These are phyloP conservation scores for Tetrahymena elliotti DNA, from an alignment of 73 alveolate genomes.

Conservation along the genomic window DNA sequence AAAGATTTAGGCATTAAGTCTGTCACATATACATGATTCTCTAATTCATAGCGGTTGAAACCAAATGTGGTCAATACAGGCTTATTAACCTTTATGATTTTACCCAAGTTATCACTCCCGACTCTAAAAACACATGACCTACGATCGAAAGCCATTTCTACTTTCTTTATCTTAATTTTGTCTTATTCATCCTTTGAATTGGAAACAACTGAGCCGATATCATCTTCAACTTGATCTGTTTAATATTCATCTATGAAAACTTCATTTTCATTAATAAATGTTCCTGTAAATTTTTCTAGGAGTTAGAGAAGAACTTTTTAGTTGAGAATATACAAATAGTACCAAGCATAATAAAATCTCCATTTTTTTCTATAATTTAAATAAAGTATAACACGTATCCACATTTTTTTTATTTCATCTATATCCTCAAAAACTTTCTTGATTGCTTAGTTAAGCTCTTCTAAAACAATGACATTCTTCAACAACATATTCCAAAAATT, in stretches of 20 bases:
- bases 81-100: conserved; percentile 28
- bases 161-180: not conserved
- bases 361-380: conserved; percentile 31
- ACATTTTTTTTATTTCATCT: conserved; percentile 12
- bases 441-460: conserved; percentile 8
- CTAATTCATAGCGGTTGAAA: conserved; percentile 5
- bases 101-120: conserved; percentile 1
- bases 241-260: conserved; percentile 19
- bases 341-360: conserved; percentile 48
- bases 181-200: conserved; percentile 27
- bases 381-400: conserved; percentile 17
- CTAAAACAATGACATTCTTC: conserved; percentile 3
- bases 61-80: conserved; percentile 22
- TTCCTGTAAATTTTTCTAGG: conserved; percentile 16
- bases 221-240: conserved; percentile 19
- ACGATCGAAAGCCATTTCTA: conserved; percentile 28
- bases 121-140: conserved; percentile 25
- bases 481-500: conserved; percentile 17
- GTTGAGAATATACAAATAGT: conserved; percentile 20
- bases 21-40: not conserved
- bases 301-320: conserved; percentile 8
- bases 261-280: conserved; percentile 33
- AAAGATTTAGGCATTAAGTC: conserved; percentile 33
- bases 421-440: conserved; percentile 4
- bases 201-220: conserved; percentile 6